Conservation (phyloP, 768 basidiomycete genomes). For the Lactifluus hygrophoroides region DNA sequence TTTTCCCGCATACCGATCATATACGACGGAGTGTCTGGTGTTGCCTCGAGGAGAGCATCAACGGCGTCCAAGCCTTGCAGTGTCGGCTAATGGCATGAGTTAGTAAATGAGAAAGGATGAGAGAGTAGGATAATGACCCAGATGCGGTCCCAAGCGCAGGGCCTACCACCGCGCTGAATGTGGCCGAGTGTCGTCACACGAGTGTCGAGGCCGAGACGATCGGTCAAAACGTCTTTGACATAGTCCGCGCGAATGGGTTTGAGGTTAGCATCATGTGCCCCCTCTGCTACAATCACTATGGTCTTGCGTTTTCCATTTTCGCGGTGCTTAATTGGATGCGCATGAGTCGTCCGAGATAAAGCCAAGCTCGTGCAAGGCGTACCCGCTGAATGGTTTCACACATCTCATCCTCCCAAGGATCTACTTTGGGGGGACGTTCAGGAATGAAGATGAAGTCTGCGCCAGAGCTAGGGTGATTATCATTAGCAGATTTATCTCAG, state of each 20-base stretch:
- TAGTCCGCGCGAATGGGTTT: constrained; percentile 90
- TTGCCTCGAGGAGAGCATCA: constrained; percentile 75
- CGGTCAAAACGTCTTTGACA: constrained; percentile 81
- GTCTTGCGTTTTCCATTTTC: constrained; percentile 92
- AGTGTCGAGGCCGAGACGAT: constrained; percentile 86
- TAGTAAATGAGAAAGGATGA: background rate
- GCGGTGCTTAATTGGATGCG: constrained; percentile 56
- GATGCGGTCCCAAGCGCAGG: constrained; percentile 89
- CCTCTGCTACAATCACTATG: constrained; percentile 97
- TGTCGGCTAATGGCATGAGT: constrained; percentile 54
- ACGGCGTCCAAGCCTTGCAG: constrained; percentile 95
- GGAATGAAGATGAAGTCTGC: constrained; percentile 99
- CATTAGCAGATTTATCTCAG: background rate
- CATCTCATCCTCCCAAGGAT: constrained; percentile 90
- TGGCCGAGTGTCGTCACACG: constrained; percentile 96
- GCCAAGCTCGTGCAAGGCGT: constrained; percentile 23
- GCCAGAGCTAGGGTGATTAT: constrained; percentile 47
- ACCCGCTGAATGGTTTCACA: constrained; percentile 76
- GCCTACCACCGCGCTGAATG: constrained; percentile 90
- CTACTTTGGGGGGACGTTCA: constrained; percentile 70
- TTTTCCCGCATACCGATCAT: constrained; percentile 97
- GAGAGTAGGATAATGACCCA: constrained; percentile 39
- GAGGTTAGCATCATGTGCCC: constrained; percentile 79
- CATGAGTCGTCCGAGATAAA: constrained; percentile 2
- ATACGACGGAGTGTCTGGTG: constrained; percentile 86